phyloP scores from a whole-genome alignment of 2,329 filamentous ascomycete species.

The Fusarium citri region DNA sequence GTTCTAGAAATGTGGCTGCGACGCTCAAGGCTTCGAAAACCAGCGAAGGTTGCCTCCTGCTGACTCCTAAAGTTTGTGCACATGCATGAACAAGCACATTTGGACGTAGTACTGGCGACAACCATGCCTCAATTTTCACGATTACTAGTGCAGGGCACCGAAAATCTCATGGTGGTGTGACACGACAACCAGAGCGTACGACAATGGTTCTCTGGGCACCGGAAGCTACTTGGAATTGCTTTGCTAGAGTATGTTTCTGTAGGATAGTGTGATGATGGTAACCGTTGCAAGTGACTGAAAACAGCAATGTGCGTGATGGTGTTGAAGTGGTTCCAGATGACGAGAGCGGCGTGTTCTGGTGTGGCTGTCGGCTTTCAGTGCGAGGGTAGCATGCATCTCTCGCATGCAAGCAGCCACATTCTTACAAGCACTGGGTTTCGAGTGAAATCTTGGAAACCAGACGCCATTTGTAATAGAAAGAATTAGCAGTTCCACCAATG shows the following conservation, averaged over 20 bases:
- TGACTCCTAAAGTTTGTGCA: constrained; percentile 7
- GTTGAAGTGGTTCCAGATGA: constrained; percentile 42
- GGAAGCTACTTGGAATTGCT: background rate
- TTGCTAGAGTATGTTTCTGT: background rate
- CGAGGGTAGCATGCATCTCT: constrained; percentile 37
- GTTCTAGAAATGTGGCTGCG: constrained; percentile 40
- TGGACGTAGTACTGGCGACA: constrained; percentile 2
- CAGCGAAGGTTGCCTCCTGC: constrained; percentile 21
- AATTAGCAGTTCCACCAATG: background rate
- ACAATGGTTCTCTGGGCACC: background rate
- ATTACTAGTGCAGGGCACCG: constrained; percentile 17
- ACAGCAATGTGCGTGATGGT: constrained; percentile 28
- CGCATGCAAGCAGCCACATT: constrained; percentile 22
- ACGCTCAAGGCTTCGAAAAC: constrained; percentile 24
- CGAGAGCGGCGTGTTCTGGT: constrained; percentile 42
- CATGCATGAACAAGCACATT: constrained; percentile 26
- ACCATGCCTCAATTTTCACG: constrained; percentile 14
- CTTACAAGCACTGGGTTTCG: constrained; percentile 6
- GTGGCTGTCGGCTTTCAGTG: constrained; percentile 27
- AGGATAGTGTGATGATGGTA: constrained; percentile 22
- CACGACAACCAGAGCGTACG: constrained; percentile 18
- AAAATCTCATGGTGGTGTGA: constrained; percentile 26
- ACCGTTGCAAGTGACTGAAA: constrained; percentile 28
- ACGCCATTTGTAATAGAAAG: constrained; percentile 5
- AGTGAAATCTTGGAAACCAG: constrained; percentile 16